Evolutionary conservation across 441 rosid genomes (phyloP), one percentile per base, ranked within the genome.

Genomic region (Populus hybrid): DNA sequence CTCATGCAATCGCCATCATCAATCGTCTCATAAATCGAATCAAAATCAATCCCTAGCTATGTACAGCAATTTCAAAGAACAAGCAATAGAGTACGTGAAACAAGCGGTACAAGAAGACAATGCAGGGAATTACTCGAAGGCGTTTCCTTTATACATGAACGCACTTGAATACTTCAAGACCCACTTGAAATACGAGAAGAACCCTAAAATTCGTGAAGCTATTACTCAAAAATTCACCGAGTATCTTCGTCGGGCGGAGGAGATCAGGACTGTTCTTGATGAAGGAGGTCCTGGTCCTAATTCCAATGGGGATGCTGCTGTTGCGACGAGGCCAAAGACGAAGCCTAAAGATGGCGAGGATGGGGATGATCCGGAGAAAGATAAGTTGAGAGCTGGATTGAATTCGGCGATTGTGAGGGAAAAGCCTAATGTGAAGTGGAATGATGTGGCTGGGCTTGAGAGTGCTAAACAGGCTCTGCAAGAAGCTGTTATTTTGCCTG

Each of bases 31-130:
- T 46, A 46, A 73, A 23, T 18, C 63, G 16, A 69, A 32, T 57
- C 32, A 23, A 21, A 57, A 26, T 7, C 66, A 63, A 21, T 10
- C 28, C 21, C 66, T 70, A 76, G 79, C 30, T 72, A 96, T 95
- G 99, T 96, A 96, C 83, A 96, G 98, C 98, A 94, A 95, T 89
- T 94, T 94, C 84, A 95, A 95, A 83, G 97, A 95, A 79, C 98
- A 95, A 87, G 99, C 98, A 38, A 96, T 94, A 81, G 98, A 94
- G 94, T 96, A 91, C 85, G 99, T 92, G 78, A 90, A 91, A 84
- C 99, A 95, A 82, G 99, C 99, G 6, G 98, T 95, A 3, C 88
- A 85, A 20, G 99, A 92, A 71, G 99, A 95, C 63, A 93, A 93
- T 87, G 97, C 92, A 0, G 99, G 98, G 16, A 94, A 95, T 82